phyloP scores from a whole-genome alignment of 768 basidiomycete species.

The Neoboletus brunneissimus region DNA sequence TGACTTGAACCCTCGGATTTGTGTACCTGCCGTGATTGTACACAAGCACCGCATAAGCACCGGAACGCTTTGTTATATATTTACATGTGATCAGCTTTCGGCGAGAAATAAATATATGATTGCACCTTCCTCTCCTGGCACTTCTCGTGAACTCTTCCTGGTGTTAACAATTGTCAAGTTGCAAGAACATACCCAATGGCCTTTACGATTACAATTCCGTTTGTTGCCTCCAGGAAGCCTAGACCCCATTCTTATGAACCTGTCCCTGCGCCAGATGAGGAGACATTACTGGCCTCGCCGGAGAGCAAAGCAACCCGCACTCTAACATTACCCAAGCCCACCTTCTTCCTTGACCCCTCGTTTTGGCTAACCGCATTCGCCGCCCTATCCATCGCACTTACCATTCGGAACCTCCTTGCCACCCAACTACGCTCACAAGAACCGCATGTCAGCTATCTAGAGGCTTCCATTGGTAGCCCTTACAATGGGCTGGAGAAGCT shows the following conservation, averaged over 20 bases:
- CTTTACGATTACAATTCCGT: background rate
- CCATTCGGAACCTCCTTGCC: constrained; percentile 22
- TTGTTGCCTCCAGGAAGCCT: background rate
- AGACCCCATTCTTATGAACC: constrained; percentile 8
- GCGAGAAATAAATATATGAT: constrained; percentile 6
- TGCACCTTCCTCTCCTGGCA: background rate
- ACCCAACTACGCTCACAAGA: constrained; percentile 8
- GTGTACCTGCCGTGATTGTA: background rate
- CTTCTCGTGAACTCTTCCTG: background rate
- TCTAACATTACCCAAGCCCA: background rate
- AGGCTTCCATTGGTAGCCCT: constrained; percentile 17
- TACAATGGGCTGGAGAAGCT: constrained; percentile 25
- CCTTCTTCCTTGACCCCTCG: constrained; percentile 9
- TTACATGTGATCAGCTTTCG: background rate
- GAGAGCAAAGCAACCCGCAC: background rate
- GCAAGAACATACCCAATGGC: constrained; percentile 2
- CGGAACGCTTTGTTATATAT: background rate
- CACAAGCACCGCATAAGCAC: constrained; percentile 11
- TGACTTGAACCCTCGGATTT: background rate
- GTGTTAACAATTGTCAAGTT: background rate
- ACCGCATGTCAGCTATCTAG: background rate
- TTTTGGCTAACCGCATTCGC: constrained; percentile 21
- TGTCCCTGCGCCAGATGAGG: constrained; percentile 18
- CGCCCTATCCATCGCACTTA: constrained; percentile 17
- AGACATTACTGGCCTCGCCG: constrained; percentile 4